These are phyloP conservation scores for Drosera spatulata DNA, from an alignment of 179 eudicot species.

Conservation along the genomic window DNA sequence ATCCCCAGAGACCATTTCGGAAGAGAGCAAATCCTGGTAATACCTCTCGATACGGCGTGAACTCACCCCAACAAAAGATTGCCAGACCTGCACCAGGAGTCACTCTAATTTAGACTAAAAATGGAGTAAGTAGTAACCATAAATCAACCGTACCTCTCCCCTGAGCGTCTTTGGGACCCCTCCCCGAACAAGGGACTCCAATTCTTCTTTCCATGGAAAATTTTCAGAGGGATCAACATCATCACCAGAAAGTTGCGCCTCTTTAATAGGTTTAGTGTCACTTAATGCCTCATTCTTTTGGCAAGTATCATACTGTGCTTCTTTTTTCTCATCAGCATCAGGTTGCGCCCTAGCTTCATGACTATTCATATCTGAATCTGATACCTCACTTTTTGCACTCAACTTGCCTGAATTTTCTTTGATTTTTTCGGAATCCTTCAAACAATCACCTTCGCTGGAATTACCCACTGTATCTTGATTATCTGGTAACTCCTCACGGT, in stretches of 20 bases:
- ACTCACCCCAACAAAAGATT: constrained; percentile 74
- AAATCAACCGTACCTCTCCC: constrained; percentile 53
- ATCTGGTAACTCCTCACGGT: constrained; percentile 17
- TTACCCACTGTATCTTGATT: constrained; percentile 11
- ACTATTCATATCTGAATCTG: not conserved
- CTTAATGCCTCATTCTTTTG: constrained; percentile 1
- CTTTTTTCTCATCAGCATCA: not conserved
- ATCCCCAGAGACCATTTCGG: constrained; percentile 23
- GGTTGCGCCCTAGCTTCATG: constrained; percentile 3
- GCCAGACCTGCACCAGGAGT: constrained; percentile 55
- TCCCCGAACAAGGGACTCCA: constrained; percentile 77
- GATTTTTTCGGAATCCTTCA: constrained; percentile 2
- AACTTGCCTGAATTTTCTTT: constrained; percentile 6
- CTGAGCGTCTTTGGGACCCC: constrained; percentile 81
- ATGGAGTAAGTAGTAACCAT: not conserved
- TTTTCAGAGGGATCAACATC: constrained; percentile 14
- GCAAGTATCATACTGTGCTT: not conserved
- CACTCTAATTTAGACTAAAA: not conserved
- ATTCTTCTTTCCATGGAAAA: constrained; percentile 59
- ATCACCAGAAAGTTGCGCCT: constrained; percentile 10
- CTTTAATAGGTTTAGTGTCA: constrained; percentile 11
- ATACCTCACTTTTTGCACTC: not conserved
- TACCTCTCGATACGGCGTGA: constrained; percentile 54
- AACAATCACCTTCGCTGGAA: not conserved
- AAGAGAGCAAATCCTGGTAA: constrained; percentile 56